Conservation (phyloP, 31 red algal genomes). For the Asparagopsis taxiformis region DNA sequence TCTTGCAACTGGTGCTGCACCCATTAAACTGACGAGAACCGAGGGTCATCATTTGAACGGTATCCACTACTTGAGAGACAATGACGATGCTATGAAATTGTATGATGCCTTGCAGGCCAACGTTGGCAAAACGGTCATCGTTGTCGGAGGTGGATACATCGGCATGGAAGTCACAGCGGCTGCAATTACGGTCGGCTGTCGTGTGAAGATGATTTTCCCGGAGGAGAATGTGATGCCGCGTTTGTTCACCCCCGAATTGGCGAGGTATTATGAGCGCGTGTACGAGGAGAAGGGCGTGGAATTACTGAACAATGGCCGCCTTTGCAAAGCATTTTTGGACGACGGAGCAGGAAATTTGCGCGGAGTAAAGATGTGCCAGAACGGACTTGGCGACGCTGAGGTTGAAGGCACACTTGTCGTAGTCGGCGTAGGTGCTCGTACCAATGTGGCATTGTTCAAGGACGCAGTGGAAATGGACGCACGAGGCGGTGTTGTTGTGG, state of each 20-base stretch:
- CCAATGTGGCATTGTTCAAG: conserved; percentile 65
- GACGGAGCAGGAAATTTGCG: conserved; percentile 49
- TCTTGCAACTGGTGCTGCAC: conserved; percentile 63
- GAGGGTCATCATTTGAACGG: conserved; percentile 69
- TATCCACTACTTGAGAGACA: conserved; percentile 86
- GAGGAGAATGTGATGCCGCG: conserved; percentile 89
- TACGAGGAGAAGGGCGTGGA: conserved; percentile 76
- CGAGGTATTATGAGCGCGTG: conserved; percentile 76
- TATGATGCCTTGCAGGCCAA: conserved; percentile 73
- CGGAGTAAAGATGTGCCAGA: conserved; percentile 52
- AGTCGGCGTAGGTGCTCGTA: conserved; percentile 86
- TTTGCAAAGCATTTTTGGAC: conserved; percentile 73
- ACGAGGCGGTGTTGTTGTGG: conserved; percentile 80
- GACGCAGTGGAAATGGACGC: conserved; percentile 70
- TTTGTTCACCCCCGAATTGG: conserved; percentile 88
- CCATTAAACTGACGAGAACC: conserved; percentile 44
- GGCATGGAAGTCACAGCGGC: conserved; percentile 96
- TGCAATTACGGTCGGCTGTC: conserved; percentile 53
- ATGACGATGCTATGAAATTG: conserved; percentile 73
- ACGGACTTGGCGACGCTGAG: conserved; percentile 28
- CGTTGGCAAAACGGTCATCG: conserved; percentile 73
- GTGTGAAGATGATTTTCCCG: conserved; percentile 91
- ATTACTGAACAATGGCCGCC: conserved; percentile 70
- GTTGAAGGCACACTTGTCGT: conserved; percentile 68
- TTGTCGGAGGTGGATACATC: conserved; percentile 97